Conservation (phyloP, 352 stramenopile genomes). For the Globisporangium spiculum region DNA sequence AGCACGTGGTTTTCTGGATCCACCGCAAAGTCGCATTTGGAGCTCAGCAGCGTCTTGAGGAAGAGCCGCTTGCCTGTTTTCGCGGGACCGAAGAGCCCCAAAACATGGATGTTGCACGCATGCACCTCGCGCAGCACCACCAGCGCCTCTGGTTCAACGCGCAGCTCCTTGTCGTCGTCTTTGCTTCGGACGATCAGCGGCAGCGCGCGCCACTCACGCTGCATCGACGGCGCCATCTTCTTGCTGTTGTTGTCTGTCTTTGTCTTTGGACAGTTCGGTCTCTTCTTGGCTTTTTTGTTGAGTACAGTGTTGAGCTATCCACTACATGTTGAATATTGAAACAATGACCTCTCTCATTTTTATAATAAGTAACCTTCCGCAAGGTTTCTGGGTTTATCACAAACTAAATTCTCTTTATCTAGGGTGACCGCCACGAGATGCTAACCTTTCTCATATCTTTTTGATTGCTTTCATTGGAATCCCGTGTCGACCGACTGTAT, state of each 20-base stretch:
- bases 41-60: slow-evolving; percentile 39
- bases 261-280: slow-evolving; percentile 8
- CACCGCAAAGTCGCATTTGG: slow-evolving; percentile 23
- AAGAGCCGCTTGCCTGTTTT: slow-evolving; percentile 45
- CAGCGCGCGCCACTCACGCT: slow-evolving; percentile 35
- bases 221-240: slow-evolving; percentile 20
- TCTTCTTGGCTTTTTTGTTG: slow-evolving; percentile 3
- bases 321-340: too few species aligned
- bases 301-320: too few species aligned
- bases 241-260: slow-evolving; percentile 2
- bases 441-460: too few species aligned
- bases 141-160: slow-evolving; percentile 23
- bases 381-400: too few species aligned
- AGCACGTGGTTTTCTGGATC: slow-evolving; percentile 23
- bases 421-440: too few species aligned
- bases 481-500: too few species aligned
- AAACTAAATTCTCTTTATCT: too few species aligned
- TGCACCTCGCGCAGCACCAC: slow-evolving; percentile 20
- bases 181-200: slow-evolving; percentile 30
- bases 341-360: too few species aligned
- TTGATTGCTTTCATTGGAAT: too few species aligned
- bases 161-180: background rate
- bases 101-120: slow-evolving; percentile 27
- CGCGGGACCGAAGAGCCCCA: slow-evolving; percentile 42
- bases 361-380: too few species aligned